Evolutionary conservation across 2,329 filamentous ascomycete genomes (phyloP), one percentile per base, ranked within the genome.

Genomic region (Beauveria bassiana): DNA sequence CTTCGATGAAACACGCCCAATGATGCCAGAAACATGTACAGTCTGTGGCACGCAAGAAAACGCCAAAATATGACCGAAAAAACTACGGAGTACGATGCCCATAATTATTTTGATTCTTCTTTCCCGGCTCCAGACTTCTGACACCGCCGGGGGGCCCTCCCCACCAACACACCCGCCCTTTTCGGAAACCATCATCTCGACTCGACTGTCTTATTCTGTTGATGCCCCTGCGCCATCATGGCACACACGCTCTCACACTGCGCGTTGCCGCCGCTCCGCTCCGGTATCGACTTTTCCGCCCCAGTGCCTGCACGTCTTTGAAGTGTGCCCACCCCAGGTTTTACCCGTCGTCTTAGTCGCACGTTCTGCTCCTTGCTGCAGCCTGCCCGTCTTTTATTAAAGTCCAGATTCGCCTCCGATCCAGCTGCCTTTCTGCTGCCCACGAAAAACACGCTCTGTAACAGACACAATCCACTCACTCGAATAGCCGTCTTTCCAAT

Each of bases 1-100:
- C 66, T 64, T 62, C 64, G 63, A 67, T 68, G 69, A 71, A 71
- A 70, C 66, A 68, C 66, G 62, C 56, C 70, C 71, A 71, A 72
- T 68, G 64, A 67, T 66, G 56, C 45, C 58, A 64, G 62, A 64
- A 63, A 62, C 66, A 69, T 68, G 24, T 63, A 61, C 64, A 60
- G 65, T 49, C 58, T 60, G 61, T 63, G 61, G 56, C 66, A 54
- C 52, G 52, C 52, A 54, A 43, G 28, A 54, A 54, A 20, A 51
- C n/a, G 31, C 31, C 49, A 31, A 51, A 28, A n/a, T 18, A 51
- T 18, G n/a, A 22, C 9, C 9, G 20, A 51, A 34, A 51, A 43
- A 10, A 16, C 28, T 47, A 24, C 20, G 22, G 18, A 16, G 24
- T 26, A 22, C 20, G 22, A 47, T 38, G 10, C 31, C 50, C 28